Conservation (phyloP, 1,284 basidiomycete species). For the Gymnopus androsaceus region DNA sequence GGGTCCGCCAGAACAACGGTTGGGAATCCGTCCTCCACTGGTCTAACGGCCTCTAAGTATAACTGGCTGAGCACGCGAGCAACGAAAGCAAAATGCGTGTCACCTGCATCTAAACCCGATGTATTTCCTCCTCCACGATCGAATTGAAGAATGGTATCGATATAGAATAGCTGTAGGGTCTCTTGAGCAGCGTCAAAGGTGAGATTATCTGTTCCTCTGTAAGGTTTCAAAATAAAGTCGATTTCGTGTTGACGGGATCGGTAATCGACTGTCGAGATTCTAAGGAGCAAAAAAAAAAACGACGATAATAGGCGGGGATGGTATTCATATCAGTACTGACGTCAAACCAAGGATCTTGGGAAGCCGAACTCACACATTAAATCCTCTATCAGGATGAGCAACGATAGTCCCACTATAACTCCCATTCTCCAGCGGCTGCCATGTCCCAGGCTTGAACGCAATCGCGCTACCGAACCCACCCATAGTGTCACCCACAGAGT, state of each 20-base stretch:
- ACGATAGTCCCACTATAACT: conserved; percentile 46
- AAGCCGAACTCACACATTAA: conserved; percentile 41
- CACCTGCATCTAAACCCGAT: conserved; percentile 67
- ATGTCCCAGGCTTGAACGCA: conserved; percentile 37
- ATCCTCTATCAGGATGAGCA: conserved; percentile 56
- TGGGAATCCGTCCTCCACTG: conserved; percentile 37
- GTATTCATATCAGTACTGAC: no score
- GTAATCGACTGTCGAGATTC: conserved; percentile 58
- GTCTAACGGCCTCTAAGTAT: conserved; percentile 45
- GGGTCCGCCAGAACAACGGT: conserved; percentile 35
- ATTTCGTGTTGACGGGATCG: conserved; percentile 60
- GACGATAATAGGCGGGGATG: no score
- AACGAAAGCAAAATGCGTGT: no score
- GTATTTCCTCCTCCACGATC: conserved; percentile 53
- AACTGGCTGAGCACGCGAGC: no score
- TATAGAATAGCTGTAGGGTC: conserved; percentile 57
- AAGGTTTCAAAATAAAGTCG: conserved; percentile 60
- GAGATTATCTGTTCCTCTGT: conserved; percentile 49
- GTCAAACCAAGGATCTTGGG: neutral
- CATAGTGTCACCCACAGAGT: conserved; percentile 43
- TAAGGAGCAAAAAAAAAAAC: no score
- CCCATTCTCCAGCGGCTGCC: conserved; percentile 27
- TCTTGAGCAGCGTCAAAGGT: conserved; percentile 51
- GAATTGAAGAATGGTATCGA: conserved; percentile 54
- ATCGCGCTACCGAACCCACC: conserved; percentile 46